phyloP scores from a whole-genome alignment of 805 yeast species.

The Wickerhamomyces silvicola region DNA sequence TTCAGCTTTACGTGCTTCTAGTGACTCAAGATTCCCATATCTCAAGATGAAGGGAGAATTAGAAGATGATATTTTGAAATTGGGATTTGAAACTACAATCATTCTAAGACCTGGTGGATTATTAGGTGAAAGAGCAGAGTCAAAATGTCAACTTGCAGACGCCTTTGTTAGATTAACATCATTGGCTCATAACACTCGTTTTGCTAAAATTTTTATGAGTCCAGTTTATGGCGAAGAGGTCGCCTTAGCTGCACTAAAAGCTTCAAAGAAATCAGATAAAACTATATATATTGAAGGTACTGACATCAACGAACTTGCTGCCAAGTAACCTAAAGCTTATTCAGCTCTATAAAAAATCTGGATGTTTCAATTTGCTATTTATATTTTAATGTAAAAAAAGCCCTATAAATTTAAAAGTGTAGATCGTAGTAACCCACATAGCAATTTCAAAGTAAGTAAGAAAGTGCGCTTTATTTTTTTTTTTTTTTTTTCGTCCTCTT shows the following conservation, averaged over 20 bases:
- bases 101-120: constrained; percentile 75
- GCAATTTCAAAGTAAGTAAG: too few relatives aligned
- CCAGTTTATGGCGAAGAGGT: constrained; percentile 65
- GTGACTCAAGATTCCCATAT: constrained; percentile 54
- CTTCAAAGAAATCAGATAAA: constrained; percentile 21
- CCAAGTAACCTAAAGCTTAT: constrained; percentile 6
- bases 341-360: too few relatives aligned
- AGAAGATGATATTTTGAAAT: constrained; percentile 57
- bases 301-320: constrained; percentile 19
- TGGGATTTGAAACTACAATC: constrained; percentile 65
- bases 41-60: constrained; percentile 65
- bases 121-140: constrained; percentile 51
- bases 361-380: too few relatives aligned
- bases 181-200: constrained; percentile 26
- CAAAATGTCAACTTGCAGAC: constrained; percentile 30
- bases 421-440: too few relatives aligned
- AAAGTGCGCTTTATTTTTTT: too few relatives aligned
- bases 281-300: constrained; percentile 24
- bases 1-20: constrained; percentile 58
- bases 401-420: too few relatives aligned
- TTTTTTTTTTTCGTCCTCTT: too few relatives aligned
- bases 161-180: constrained; percentile 25
- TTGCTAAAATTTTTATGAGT: constrained; percentile 26
- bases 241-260: constrained; percentile 46
- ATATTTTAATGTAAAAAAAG: too few relatives aligned